Evolutionary conservation across 1,139 yeast genomes (phyloP), one percentile per base, ranked within the genome.

Genomic region (Pneumocystis wakefieldiae): DNA sequence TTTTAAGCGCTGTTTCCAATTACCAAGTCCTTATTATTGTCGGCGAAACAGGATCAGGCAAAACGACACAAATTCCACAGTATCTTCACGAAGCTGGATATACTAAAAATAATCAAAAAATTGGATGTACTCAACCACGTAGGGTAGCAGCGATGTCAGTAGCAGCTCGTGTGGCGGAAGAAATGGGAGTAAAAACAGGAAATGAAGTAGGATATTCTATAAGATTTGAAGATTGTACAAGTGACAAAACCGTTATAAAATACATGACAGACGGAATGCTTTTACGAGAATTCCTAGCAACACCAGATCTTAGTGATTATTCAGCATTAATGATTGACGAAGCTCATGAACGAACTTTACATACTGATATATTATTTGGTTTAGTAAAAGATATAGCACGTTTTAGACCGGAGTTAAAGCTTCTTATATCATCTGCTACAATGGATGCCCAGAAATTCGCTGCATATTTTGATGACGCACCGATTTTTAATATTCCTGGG

Each of bases 41-140:
- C 42, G 98, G 98, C 66, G 97, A 92, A 72, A 92, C 98, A 0
- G 98, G 98, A 60, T 90, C 97, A 0, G 98, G 98, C 69, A 92
- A 92, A 70, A 92, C 98, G 0, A 92, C 98, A 0, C 97, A 92
- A 73, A 75, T 92, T 14, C 97, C 97, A 0, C 97, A 92, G 70
- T 92, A 84, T 71, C 76, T 92, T 35, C 81, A 83, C 68, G 96
- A 90, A 71, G 89, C 85, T 24, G 96, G 96, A 0, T 87, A 84
- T 68, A 79, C 89, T 5, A 71, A 75, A 24, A 71, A 74, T 57
- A 82, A 81, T 0, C 70, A 71, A 68, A 74, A 76, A 66, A 82
- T 92, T 10, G 97, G 94, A 0, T 90, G 97, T 72, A 92, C 98
- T 0, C 98, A 92, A 73, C 98, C 98, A 0, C 81, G 98, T 70